These are phyloP conservation scores for Ogataea pilisensis DNA, from an alignment of 805 yeast species.

Conservation along the genomic window DNA sequence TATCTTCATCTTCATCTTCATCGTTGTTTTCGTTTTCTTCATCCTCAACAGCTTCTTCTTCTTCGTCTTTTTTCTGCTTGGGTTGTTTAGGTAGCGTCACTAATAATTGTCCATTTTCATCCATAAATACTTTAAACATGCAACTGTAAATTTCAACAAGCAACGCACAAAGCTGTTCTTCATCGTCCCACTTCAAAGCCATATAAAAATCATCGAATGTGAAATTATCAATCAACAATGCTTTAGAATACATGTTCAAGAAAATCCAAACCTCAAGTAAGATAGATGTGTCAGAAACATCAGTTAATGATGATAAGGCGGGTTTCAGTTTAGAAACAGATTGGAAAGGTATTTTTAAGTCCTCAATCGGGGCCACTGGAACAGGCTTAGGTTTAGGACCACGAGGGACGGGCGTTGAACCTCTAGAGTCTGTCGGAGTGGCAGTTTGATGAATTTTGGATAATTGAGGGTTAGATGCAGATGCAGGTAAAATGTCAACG, in stretches of 20 bases:
- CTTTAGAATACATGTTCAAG: slow-evolving; percentile 62
- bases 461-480: slow-evolving; percentile 1
- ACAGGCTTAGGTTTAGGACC: slow-evolving; percentile 9
- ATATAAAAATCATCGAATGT: slow-evolving; percentile 75
- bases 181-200: slow-evolving; percentile 47
- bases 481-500: slow-evolving; percentile 21
- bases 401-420: slow-evolving; percentile 12
- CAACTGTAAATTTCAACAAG: slow-evolving; percentile 69
- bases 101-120: slow-evolving; percentile 30
- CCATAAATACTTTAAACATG: slow-evolving; percentile 51
- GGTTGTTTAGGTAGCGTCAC: slow-evolving; percentile 27
- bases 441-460: slow-evolving; percentile 6
- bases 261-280: slow-evolving; percentile 73
- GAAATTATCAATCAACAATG: slow-evolving; percentile 63
- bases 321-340: slow-evolving; percentile 23
- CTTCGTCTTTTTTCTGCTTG: slow-evolving; percentile 20
- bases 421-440: slow-evolving; percentile 16
- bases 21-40: slow-evolving; percentile 6
- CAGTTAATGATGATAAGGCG: slow-evolving; percentile 18
- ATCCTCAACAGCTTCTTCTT: slow-evolving; percentile 22
- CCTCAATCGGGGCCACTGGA: slow-evolving; percentile 25
- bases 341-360: slow-evolving; percentile 29
- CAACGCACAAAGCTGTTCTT: slow-evolving; percentile 44
- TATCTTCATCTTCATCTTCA: slow-evolving; percentile 18
- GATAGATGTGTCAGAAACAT: slow-evolving; percentile 31